These are phyloP conservation scores for Aureobasidium sp. DNA, from an alignment of 2,329 filamentous ascomycete species.

Conservation along the genomic window DNA sequence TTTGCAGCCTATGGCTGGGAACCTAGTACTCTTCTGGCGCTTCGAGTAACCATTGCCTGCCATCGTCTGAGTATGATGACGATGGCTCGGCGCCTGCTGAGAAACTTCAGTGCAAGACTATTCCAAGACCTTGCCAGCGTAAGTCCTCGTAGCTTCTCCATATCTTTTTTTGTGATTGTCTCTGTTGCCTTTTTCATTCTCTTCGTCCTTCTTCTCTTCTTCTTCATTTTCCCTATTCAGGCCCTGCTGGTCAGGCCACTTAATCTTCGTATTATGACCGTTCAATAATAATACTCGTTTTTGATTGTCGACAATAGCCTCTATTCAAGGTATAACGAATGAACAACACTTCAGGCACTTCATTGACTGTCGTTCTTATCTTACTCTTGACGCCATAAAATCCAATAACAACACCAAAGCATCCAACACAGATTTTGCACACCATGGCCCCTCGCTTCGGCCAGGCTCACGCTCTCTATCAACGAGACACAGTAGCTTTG, in stretches of 20 bases:
- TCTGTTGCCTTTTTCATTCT: slow-evolving; percentile 9
- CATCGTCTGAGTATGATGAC: slow-evolving; percentile 7
- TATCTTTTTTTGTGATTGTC: not conserved
- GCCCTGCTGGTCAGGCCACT: slow-evolving; percentile 13
- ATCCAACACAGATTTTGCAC: not conserved
- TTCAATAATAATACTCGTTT: slow-evolving; percentile 1
- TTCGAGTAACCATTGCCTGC: slow-evolving; percentile 1
- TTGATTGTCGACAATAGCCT: not conserved
- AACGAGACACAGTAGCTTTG: slow-evolving; percentile 7
- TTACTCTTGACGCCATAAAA: not conserved
- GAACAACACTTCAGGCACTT: not conserved
- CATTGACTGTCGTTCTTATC: not conserved
- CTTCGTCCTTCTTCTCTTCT: not conserved
- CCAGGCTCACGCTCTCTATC: not conserved
- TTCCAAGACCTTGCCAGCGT: slow-evolving; percentile 6
- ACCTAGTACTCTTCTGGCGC: not conserved
- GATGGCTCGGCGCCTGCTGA: slow-evolving; percentile 2
- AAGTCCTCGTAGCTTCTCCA: slow-evolving; percentile 8
- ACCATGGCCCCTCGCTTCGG: slow-evolving; percentile 3
- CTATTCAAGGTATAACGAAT: slow-evolving; percentile 1
- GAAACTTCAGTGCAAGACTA: not conserved
- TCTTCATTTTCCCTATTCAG: not conserved
- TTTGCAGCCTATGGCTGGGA: slow-evolving; percentile 2
- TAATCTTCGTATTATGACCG: slow-evolving; percentile 3
- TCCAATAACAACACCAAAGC: not conserved